Evolutionary conservation across 306 rosid species (phyloP).

Genomic region (Casuarina cunninghamiana): DNA sequence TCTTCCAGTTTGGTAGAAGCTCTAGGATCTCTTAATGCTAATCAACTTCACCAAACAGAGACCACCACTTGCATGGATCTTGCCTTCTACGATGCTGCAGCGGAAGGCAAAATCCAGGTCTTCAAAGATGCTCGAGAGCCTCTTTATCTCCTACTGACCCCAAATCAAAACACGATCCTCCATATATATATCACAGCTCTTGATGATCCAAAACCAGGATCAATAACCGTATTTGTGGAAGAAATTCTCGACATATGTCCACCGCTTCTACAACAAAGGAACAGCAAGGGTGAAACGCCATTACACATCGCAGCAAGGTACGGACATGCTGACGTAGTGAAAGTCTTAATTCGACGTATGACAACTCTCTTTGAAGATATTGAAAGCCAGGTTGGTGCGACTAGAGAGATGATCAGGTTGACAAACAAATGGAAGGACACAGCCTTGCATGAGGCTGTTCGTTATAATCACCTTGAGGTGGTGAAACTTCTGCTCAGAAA

Average conservation of each 20-base stretch:
- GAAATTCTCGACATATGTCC: background rate
- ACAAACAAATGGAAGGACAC: background rate
- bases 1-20: background rate
- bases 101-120: no score
- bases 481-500: background rate
- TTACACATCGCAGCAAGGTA: constrained; percentile 12
- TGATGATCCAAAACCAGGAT: no score
- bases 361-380: background rate
- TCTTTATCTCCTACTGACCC: no score
- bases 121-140: no score
- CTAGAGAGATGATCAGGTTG: background rate
- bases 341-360: background rate
- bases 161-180: no score
- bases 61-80: no score
- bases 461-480: background rate
- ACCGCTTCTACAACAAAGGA: background rate
- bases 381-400: no score
- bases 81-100: no score
- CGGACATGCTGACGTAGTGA: background rate
- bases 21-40: no score
- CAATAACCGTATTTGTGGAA: no score
- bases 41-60: no score
- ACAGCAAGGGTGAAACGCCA: constrained; percentile 5
- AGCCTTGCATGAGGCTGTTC: constrained; percentile 18
- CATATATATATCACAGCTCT: no score